These are phyloP conservation scores for Beta macrorhiza DNA, from an alignment of 179 eudicot genomes.

Conservation along the genomic window DNA sequence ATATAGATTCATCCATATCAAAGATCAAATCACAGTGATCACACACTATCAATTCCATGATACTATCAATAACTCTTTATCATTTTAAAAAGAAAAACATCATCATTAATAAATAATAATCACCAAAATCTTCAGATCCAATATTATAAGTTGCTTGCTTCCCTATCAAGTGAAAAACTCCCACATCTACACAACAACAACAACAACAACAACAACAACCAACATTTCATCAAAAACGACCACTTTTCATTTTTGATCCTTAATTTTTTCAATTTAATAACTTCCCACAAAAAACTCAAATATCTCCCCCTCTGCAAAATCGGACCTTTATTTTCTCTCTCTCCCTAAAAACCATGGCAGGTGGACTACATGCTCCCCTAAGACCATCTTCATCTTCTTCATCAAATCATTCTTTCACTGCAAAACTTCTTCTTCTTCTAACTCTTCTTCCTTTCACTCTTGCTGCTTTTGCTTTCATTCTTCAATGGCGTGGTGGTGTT, in stretches of 20 bases:
- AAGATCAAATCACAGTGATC: too few species aligned
- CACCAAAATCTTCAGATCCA: neutral
- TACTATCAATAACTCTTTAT: too few species aligned
- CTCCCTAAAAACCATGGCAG: conserved; percentile 40
- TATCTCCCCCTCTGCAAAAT: neutral
- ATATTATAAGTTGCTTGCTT: neutral
- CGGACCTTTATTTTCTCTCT: neutral
- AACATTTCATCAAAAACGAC: neutral
- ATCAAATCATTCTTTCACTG: conserved; percentile 42
- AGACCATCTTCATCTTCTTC: conserved; percentile 34
- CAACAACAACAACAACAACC: too few species aligned
- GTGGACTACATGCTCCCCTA: conserved; percentile 50
- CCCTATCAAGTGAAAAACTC: neutral
- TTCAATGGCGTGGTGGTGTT: conserved; percentile 87
- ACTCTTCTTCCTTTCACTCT: conserved; percentile 71
- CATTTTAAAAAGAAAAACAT: neutral
- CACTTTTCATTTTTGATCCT: neutral
- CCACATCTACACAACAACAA: neutral
- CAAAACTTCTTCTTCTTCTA: conserved; percentile 62
- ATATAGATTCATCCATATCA: too few species aligned
- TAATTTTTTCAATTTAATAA: neutral
- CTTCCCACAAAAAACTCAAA: neutral
- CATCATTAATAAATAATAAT: neutral
- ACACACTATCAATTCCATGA: too few species aligned
- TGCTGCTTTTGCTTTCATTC: conserved; percentile 71